Conservation (phyloP, 257 asterid genomes). For the Solanum pimpinellifolium region DNA sequence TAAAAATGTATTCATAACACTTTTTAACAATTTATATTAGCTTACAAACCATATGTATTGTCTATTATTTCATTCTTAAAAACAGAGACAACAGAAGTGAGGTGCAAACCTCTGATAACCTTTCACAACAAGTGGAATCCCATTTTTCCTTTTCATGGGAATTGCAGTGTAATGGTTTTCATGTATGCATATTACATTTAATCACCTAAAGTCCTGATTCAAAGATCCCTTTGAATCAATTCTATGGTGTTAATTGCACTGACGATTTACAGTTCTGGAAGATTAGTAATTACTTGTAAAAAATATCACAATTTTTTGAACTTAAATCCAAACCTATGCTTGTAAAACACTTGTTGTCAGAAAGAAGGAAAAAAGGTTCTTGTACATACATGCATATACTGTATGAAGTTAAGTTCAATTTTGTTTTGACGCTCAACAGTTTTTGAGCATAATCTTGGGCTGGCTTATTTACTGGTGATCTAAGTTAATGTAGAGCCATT, state of each 20-base stretch:
- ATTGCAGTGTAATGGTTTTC: not conserved
- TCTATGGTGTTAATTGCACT: not conserved
- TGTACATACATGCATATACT: not conserved
- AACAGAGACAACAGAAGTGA: not conserved
- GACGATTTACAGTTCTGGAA: not conserved
- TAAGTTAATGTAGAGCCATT: not conserved
- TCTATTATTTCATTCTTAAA: not conserved
- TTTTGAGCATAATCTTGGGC: not conserved
- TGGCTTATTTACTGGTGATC: not conserved
- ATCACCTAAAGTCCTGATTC: not conserved
- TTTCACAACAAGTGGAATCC: not conserved
- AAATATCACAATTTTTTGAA: not conserved
- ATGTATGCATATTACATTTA: not conserved
- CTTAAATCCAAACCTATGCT: not conserved
- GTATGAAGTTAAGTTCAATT: not conserved
- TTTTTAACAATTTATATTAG: not conserved
- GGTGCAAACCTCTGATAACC: not conserved
- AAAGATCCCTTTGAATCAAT: not conserved
- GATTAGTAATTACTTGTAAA: not conserved
- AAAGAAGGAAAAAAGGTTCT: not conserved
- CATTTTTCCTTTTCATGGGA: not conserved
- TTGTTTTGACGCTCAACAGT: not conserved
- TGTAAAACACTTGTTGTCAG: not conserved
- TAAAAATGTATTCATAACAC: not conserved
- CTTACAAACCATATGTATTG: not conserved